Evolutionary conservation across 257 asterid species (phyloP).

Genomic region (Nyctanthes arbortristis): DNA sequence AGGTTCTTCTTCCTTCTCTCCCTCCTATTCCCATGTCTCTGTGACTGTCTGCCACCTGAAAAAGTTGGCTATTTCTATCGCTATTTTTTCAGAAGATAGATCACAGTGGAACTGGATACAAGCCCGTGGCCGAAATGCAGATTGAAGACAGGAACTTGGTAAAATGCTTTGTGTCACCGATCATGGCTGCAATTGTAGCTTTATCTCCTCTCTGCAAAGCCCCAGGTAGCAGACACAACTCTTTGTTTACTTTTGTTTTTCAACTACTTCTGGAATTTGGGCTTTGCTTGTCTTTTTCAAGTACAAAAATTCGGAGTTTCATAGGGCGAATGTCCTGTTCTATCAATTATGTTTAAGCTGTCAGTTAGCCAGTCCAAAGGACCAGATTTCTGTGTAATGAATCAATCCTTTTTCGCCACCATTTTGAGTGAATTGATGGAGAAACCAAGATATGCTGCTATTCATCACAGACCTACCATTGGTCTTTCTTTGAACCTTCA

Average conservation of each 20-base stretch:
- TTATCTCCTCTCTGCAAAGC: constrained; percentile 51
- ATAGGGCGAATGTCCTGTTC: too few species aligned
- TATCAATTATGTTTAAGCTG: neutral
- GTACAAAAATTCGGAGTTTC: neutral
- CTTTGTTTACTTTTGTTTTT: constrained; percentile 4
- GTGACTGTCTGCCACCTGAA: constrained; percentile 1
- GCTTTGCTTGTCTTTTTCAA: neutral
- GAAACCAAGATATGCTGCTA: neutral
- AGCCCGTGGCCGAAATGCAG: constrained; percentile 21
- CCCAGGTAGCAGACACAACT: constrained; percentile 36
- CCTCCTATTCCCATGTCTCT: neutral
- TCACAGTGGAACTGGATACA: constrained; percentile 16
- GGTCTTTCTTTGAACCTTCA: too few species aligned
- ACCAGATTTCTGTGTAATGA: neutral
- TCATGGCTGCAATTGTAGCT: constrained; percentile 55
- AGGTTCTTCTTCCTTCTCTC: constrained; percentile 31
- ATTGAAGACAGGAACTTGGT: constrained; percentile 44
- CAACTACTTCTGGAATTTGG: too few species aligned
- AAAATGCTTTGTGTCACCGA: constrained; percentile 49
- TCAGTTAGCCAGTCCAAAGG: neutral
- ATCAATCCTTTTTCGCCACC: neutral
- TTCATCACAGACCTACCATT: too few species aligned
- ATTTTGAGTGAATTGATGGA: neutral
- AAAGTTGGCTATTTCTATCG: neutral
- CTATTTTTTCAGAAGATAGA: constrained; percentile 17